Conservation (phyloP, 176 grass and related monocot species). For the Chrysopogon serrulatus region DNA sequence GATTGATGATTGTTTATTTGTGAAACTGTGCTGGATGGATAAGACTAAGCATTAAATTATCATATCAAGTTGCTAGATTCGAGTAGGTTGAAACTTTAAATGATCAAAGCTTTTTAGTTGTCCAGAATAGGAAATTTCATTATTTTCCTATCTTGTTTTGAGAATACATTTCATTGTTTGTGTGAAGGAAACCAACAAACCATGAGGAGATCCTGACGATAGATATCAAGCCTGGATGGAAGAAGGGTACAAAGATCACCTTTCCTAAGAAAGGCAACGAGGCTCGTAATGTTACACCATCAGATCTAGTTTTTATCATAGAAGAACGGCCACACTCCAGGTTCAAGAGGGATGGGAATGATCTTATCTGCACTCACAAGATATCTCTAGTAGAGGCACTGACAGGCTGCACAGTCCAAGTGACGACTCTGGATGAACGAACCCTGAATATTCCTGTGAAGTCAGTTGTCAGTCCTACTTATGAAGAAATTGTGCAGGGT, state of each 20-base stretch:
- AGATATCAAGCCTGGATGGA: conserved; percentile 80
- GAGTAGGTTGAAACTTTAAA: neutral
- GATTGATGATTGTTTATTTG: neutral
- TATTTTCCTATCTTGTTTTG: conserved; percentile 16
- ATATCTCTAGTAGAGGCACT: conserved; percentile 66
- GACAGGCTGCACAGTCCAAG: conserved; percentile 56
- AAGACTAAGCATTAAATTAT: neutral
- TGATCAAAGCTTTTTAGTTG: neutral
- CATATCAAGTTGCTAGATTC: neutral
- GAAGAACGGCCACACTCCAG: conserved; percentile 55
- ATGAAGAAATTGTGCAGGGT: conserved; percentile 56
- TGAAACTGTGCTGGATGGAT: neutral
- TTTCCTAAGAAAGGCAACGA: conserved; percentile 64
- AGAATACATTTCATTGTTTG: neutral
- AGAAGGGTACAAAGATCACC: conserved; percentile 77
- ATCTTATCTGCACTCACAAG: conserved; percentile 55
- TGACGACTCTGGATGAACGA: conserved; percentile 60
- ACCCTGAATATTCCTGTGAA: conserved; percentile 44
- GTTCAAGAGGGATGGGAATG: conserved; percentile 67
- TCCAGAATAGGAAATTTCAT: neutral
- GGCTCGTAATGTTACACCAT: conserved; percentile 35
- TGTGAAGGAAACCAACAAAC: conserved; percentile 43
- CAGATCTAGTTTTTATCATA: conserved; percentile 67
- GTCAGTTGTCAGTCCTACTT: conserved; percentile 41
- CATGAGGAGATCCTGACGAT: conserved; percentile 70